Evolutionary conservation across 73 alveolate genomes (phyloP), one percentile per base, ranked within the genome.

Genomic region (Stentor roeselii): DNA sequence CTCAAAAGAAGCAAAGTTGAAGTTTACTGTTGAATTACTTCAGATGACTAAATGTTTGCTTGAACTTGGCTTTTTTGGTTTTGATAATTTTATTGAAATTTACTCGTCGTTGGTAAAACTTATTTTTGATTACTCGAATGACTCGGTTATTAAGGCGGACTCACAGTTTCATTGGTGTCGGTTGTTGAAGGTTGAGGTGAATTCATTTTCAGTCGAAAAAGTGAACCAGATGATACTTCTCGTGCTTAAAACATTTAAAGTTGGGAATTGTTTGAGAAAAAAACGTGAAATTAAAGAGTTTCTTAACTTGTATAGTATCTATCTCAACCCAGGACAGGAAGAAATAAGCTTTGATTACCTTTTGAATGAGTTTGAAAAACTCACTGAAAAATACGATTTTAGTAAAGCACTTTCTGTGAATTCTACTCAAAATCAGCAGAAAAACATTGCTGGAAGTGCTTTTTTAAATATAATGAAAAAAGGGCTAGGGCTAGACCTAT

Each of bases 1-100:
- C 34, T 27, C n/a, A 2, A 21, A 67, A 15, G 14, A 30, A 32
- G 27, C n/a, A 1, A 67, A 67, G 2, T 11, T 67, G n/a, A 67
- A 67, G 42, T 67, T 67, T 67, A 67, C 37, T 21, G 34, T 67
- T 21, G 80, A 67, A 67, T 67, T 67, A 67, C 11, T 67, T 30
- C 27, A 34, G 41, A 36, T 67, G 0, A 67, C 80, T 27, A 67
- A 67, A 21, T 67, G 41, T 21, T 21, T 67, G 1, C 27, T 67
- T 21, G 80, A 67, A 27, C 41, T 67, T 0, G 37, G 37, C 27
- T 58, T 21, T 58, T n/a, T 58, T 0, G 74, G 27, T 2, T 58
- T 21, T 31, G 74, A 58, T 21, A n/a, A n/a, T n/a, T n/a, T n/a
- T n/a, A n/a, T n/a, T n/a, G n/a, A n/a, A n/a, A n/a, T n/a, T n/a